Percentiles rank a stretch among this genome's conserved stretches.
These are phyloP conservation scores for Zygotorulaspora sp. DNA, from an alignment of 805 yeast genomes.

Conservation along the genomic window DNA sequence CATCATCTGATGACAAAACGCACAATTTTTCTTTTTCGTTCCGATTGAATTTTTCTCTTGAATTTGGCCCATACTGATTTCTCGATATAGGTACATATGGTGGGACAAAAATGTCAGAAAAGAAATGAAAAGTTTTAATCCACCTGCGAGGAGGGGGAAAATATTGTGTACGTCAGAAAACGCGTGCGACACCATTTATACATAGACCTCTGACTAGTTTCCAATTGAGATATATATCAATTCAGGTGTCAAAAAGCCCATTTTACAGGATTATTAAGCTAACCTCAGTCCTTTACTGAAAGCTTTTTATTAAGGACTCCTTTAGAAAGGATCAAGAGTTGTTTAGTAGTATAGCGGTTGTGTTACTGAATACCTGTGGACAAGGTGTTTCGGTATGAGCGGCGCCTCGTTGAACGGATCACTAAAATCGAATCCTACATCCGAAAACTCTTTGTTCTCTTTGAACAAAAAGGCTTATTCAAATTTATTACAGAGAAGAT, in stretches of 20 bases:
- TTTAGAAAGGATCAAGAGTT: too few species aligned
- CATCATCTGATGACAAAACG: not conserved
- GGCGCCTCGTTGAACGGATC: constrained; percentile 9
- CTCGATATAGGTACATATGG: too few species aligned
- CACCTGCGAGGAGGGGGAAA: not conserved
- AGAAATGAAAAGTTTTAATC: constrained; percentile 1
- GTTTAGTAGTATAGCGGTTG: not conserved
- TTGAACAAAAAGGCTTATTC: constrained; percentile 20
- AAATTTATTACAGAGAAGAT: constrained; percentile 16
- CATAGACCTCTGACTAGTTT: not conserved
- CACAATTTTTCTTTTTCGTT: not conserved
- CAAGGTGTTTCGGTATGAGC: constrained; percentile 1
- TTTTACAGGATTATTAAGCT: too few species aligned
- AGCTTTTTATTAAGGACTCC: too few species aligned
- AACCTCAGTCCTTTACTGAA: too few species aligned
- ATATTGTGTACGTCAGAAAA: not conserved
- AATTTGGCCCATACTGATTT: not conserved
- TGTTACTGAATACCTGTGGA: not conserved
- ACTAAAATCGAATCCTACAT: constrained; percentile 15
- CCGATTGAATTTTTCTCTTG: too few species aligned
- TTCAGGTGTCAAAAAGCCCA: too few species aligned
- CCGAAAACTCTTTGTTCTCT: constrained; percentile 30
- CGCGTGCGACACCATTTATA: constrained; percentile 1
- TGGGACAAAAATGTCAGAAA: not conserved
- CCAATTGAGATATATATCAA: not conserved